Evolutionary conservation across 768 basidiomycete genomes (phyloP), one percentile per base, ranked within the genome.

Genomic region (Suillus subaureus): DNA sequence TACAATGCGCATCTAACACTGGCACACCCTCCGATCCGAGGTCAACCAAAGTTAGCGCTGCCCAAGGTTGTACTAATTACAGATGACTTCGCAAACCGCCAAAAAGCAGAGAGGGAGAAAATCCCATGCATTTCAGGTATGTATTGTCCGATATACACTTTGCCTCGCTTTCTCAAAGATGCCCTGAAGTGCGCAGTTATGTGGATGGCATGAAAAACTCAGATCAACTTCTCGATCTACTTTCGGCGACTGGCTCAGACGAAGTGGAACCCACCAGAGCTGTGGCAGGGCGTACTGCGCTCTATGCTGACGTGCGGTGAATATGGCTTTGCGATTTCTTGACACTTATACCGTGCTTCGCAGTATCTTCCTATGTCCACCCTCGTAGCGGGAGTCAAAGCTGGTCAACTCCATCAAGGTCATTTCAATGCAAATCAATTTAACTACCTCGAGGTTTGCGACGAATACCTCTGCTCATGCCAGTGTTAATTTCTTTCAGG

Each of bases 361-460:
- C 61, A 99, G 94, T 96, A 99, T 74, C 81, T 97, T 18, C 82
- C 95, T 0, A 82, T 85, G 11, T 83, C 89, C 0, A 87, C 86
- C 0, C 77, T 98, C 11, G 72, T 87, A 45, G 93, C 95, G 12
- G 96, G 95, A 1, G 83, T 98, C 64, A 96, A 96, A 75, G 85
- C 87, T 4, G 94, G 93, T 2, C 81, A 89, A 49, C 84, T 96
- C 4, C 87, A 94, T 72, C 94, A 98, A 79, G 97, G 97, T 0
- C 90, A 96, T 74, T 99, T 97, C 79, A 95, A 92, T 72, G 94
- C 96, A 3, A 97, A 93, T 70, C 89, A 89, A 69, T 99, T 96
- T 78, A 99, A 99, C 75, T 99, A 96, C 71, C 83, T 98, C 16
- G 97, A 98, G 84, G 93, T 90, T 40, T 62, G n/a, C 33, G 60